Percentiles rank a stretch among this genome's conserved stretches.
phyloP scores from a whole-genome alignment of 139 green algal species.

The Closterium sp. region DNA sequence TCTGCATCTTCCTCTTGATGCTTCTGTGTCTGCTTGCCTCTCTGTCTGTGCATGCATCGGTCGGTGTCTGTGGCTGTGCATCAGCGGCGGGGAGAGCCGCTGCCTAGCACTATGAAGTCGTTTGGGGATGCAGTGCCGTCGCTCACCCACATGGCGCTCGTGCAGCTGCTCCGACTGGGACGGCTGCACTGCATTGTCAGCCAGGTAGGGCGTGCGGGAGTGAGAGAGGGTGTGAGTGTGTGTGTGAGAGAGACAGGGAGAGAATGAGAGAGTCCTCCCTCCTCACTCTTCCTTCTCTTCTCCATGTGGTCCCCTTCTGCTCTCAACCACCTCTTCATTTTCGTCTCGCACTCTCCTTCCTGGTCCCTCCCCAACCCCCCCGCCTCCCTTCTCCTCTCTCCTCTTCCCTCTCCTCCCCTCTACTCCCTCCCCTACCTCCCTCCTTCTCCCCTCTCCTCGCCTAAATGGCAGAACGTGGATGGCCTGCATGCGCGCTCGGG shows the following conservation, averaged over 20 bases:
- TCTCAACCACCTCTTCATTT: too few species aligned
- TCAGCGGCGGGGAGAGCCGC: conserved; percentile 19
- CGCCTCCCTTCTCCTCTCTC: too few species aligned
- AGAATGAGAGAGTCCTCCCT: not conserved
- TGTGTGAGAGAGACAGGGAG: not conserved
- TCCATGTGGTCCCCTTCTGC: too few species aligned
- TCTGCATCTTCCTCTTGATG: not conserved
- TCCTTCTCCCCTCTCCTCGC: not conserved
- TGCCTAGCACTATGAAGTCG: conserved; percentile 63
- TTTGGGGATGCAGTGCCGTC: conserved; percentile 79
- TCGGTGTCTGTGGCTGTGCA: too few species aligned
- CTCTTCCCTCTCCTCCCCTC: not conserved
- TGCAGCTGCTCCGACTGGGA: conserved; percentile 54
- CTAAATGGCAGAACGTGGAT: conserved; percentile 67
- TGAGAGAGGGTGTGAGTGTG: not conserved
- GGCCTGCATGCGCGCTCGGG: conserved; percentile 83
- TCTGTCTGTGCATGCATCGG: not conserved
- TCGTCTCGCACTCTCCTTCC: too few species aligned
- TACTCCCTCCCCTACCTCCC: not conserved
- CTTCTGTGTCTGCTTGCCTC: not conserved
- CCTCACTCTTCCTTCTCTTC: not conserved
- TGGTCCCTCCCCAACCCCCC: not conserved
- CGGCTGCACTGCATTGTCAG: conserved; percentile 43
- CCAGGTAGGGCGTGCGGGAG: conserved; percentile 14
- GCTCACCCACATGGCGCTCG: conserved; percentile 74